Percentiles rank a stretch among this genome's conserved stretches.
Evolutionary conservation across 352 stramenopile species (phyloP).

Genomic region (Globisporangium parvum): DNA sequence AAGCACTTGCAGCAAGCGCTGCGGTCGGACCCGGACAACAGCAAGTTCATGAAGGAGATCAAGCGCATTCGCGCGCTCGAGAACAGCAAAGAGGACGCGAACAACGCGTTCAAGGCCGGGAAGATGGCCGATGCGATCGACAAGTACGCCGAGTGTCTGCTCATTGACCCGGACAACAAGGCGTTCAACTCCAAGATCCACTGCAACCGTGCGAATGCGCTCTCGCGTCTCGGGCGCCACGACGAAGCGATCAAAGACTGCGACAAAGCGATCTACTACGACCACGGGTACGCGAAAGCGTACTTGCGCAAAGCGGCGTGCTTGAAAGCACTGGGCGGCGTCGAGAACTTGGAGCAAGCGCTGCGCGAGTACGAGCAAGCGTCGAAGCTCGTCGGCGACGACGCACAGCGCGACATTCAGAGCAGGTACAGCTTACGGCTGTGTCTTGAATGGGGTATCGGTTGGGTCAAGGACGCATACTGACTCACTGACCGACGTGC

Average conservation of each 20-base stretch:
- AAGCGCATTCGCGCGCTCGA: slow-evolving; percentile 83
- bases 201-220: slow-evolving; percentile 88
- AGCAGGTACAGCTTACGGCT: slow-evolving; percentile 21
- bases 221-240: slow-evolving; percentile 78
- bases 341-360: slow-evolving; percentile 88
- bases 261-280: slow-evolving; percentile 85
- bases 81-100: slow-evolving; percentile 86
- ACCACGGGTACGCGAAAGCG: slow-evolving; percentile 90
- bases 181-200: slow-evolving; percentile 92
- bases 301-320: slow-evolving; percentile 81
- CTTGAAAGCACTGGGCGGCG: slow-evolving; percentile 63
- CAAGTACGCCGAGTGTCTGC: slow-evolving; percentile 83
- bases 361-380: slow-evolving; percentile 89
- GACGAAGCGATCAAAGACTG: slow-evolving; percentile 88
- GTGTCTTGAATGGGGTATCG: not conserved
- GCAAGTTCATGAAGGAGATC: slow-evolving; percentile 81
- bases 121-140: slow-evolving; percentile 80
- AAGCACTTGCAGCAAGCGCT: slow-evolving; percentile 91
- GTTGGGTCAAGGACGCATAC: not conserved
- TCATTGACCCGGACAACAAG: slow-evolving; percentile 88
- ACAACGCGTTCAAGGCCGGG: slow-evolving; percentile 85
- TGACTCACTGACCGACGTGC: not conserved
- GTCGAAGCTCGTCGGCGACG: slow-evolving; percentile 79
- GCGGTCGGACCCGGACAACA: slow-evolving; percentile 88
- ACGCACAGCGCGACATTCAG: slow-evolving; percentile 76